These are phyloP conservation scores for Yamadazyma nakazawae DNA, from an alignment of 805 yeast genomes.

Conservation along the genomic window DNA sequence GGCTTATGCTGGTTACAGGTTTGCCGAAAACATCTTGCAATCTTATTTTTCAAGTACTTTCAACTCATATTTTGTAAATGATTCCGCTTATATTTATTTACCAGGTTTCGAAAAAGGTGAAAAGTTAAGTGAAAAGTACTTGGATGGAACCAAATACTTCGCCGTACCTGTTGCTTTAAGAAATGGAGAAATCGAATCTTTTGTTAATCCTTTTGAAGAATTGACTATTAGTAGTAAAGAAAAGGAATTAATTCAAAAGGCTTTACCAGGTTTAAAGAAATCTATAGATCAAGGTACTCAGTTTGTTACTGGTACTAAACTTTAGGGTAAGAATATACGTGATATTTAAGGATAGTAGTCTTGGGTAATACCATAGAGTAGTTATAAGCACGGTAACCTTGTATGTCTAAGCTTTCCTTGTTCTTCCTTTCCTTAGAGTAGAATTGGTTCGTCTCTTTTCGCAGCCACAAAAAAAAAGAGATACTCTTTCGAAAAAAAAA, in stretches of 20 bases:
- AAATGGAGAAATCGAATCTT: slow-evolving; percentile 35
- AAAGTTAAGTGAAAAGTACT: slow-evolving; percentile 31
- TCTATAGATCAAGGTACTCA: slow-evolving; percentile 40
- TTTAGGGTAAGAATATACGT: slow-evolving; percentile 17
- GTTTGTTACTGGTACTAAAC: slow-evolving; percentile 38
- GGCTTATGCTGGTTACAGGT: slow-evolving; percentile 91
- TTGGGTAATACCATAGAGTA: too few species aligned
- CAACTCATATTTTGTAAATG: slow-evolving; percentile 29
- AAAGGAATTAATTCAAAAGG: slow-evolving; percentile 31
- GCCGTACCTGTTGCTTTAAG: slow-evolving; percentile 46
- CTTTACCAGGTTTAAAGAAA: slow-evolving; percentile 36
- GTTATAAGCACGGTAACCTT: neutral
- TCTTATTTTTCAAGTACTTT: slow-evolving; percentile 22
- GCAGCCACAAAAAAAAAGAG: neutral
- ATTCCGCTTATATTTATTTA: slow-evolving; percentile 51
- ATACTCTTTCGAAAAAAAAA: slow-evolving; percentile 2
- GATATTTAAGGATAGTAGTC: neutral
- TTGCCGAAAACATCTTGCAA: slow-evolving; percentile 53
- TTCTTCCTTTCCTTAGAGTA: too few species aligned
- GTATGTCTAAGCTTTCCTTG: neutral
- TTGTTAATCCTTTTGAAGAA: slow-evolving; percentile 31
- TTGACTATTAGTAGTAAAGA: slow-evolving; percentile 31
- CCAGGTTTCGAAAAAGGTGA: slow-evolving; percentile 52
- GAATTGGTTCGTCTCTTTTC: neutral
- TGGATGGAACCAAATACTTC: slow-evolving; percentile 43